Percentiles rank a stretch among this genome's conserved stretches.
Conservation (phyloP, 2,329 filamentous ascomycete genomes). For the Aspergillus sp. region DNA sequence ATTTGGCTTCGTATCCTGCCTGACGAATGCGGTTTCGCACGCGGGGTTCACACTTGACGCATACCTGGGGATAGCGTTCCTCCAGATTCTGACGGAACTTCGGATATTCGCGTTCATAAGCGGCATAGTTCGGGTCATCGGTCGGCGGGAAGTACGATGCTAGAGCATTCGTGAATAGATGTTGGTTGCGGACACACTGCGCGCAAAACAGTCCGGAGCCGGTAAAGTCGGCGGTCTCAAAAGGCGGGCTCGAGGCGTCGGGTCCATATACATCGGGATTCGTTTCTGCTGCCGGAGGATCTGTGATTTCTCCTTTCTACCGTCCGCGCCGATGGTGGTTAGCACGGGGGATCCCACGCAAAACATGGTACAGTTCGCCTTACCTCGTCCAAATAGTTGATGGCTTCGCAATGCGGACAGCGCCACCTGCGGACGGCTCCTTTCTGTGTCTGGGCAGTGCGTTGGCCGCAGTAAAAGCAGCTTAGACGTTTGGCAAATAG, state of each 20-base stretch:
- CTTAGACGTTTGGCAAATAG: conserved; percentile 50
- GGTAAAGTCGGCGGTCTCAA: conserved; percentile 28
- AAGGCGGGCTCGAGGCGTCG: conserved; percentile 47
- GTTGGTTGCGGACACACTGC: conserved; percentile 84
- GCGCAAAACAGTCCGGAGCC: conserved; percentile 61
- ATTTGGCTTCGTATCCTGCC: conserved; percentile 76
- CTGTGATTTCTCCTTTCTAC: conserved; percentile 83
- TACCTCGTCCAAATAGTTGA: conserved; percentile 87
- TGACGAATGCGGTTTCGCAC: conserved; percentile 68
- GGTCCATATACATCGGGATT: conserved; percentile 34
- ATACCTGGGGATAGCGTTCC: conserved; percentile 83
- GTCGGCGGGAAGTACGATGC: conserved; percentile 73
- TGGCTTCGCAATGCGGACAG: conserved; percentile 76
- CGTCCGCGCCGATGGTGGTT: conserved; percentile 7
- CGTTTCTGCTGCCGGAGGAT: conserved; percentile 69
- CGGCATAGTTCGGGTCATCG: conserved; percentile 64
- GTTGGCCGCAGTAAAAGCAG: conserved; percentile 83
- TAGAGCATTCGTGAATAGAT: conserved; percentile 70
- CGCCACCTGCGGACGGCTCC: conserved; percentile 63
- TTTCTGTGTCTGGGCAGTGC: conserved; percentile 59
- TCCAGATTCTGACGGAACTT: conserved; percentile 72
- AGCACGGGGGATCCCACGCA: conserved; percentile 17
- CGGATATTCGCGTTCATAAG: conserved; percentile 67
- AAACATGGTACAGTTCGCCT: conserved; percentile 18
- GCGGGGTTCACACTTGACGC: conserved; percentile 71